Evolutionary conservation across 257 asterid species (phyloP).

Genomic region (Nicotiana tomentosiformis): DNA sequence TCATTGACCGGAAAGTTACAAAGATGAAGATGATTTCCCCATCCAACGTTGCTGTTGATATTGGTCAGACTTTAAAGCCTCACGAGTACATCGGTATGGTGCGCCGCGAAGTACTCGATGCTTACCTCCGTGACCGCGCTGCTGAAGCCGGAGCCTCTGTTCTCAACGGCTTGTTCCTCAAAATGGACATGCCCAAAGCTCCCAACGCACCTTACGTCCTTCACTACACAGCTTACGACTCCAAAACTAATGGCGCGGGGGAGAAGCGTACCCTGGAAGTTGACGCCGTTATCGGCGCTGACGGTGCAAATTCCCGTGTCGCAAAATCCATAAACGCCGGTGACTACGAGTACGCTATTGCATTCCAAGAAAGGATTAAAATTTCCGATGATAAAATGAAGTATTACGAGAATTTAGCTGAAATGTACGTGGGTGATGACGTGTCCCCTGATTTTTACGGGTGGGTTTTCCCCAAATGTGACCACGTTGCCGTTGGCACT

Average conservation of each 20-base stretch:
- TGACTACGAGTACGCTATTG: constrained; percentile 91
- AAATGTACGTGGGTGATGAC: constrained; percentile 92
- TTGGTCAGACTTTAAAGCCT: constrained; percentile 76
- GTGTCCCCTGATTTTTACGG: constrained; percentile 94
- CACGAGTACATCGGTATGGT: constrained; percentile 97
- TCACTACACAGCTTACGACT: constrained; percentile 61
- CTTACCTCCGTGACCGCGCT: constrained; percentile 85
- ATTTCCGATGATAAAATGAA: constrained; percentile 85
- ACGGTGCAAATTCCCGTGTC: constrained; percentile 95
- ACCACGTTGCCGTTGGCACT: constrained; percentile 95
- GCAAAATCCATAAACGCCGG: constrained; percentile 83
- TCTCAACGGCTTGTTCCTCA: constrained; percentile 73
- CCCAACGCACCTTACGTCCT: constrained; percentile 55
- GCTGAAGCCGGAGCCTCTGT: constrained; percentile 61
- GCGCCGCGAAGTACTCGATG: constrained; percentile 87
- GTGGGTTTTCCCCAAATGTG: constrained; percentile 94
- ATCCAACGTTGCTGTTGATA: constrained; percentile 86
- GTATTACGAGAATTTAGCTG: constrained; percentile 73
- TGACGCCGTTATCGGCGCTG: constrained; percentile 88
- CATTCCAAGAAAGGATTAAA: constrained; percentile 81
- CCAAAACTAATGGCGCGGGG: constrained; percentile 58
- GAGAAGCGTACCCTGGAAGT: constrained; percentile 68
- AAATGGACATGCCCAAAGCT: constrained; percentile 67
- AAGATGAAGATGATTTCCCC: constrained; percentile 98
- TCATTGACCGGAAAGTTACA: constrained; percentile 80